Evolutionary conservation across 1,284 basidiomycete genomes (phyloP).

Genomic region (Rhodotorula sp.): DNA sequence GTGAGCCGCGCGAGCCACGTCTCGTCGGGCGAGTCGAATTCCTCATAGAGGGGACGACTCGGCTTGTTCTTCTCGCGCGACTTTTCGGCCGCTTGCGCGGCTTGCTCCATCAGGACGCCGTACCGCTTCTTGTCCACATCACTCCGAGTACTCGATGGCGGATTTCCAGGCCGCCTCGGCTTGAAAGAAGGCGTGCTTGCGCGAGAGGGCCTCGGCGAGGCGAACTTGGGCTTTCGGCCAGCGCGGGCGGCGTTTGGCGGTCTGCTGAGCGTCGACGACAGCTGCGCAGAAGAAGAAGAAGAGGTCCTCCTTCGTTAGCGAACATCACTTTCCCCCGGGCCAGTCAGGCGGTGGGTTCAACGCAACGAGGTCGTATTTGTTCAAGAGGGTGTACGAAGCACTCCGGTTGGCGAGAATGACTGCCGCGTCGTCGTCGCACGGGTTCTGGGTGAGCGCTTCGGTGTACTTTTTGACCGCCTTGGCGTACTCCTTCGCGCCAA

Average conservation of each 20-base stretch:
- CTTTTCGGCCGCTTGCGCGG: neutral
- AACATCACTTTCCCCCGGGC: too few relatives aligned
- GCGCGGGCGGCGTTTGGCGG: neutral
- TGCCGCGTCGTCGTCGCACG: neutral
- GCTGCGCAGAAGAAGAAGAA: neutral
- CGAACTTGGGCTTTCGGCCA: neutral
- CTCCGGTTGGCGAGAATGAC: constrained; percentile 6
- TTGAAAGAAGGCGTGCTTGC: neutral
- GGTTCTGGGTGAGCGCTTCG: neutral
- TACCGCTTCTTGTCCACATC: neutral
- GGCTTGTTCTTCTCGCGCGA: neutral
- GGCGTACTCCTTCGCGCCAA: neutral
- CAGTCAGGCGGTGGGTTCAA: too few relatives aligned
- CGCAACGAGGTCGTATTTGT: neutral
- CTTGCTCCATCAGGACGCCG: neutral
- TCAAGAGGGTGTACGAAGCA: neutral
- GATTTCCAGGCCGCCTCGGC: neutral
- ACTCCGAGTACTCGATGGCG: constrained; percentile 8
- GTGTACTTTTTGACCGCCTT: neutral
- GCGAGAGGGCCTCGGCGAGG: neutral
- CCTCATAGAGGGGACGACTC: neutral
- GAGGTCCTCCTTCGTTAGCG: neutral
- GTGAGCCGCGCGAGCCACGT: neutral
- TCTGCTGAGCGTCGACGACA: neutral
- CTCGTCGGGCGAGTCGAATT: neutral